Evolutionary conservation across 331 rosid species (phyloP).

Genomic region (Quercus phellos): DNA sequence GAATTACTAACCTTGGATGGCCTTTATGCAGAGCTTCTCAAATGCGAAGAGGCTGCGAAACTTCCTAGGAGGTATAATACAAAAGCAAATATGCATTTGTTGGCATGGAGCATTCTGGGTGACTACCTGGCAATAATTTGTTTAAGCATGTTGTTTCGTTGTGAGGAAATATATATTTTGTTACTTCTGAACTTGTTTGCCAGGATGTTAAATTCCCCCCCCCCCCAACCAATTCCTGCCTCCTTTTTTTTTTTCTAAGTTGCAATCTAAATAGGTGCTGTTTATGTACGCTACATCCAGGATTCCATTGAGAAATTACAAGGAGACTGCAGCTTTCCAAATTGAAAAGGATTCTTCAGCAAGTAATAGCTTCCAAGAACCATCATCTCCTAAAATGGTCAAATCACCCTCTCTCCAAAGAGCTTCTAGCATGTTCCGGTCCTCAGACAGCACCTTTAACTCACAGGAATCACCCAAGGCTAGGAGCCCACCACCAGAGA

Average conservation of each 20-base stretch:
- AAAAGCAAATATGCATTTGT: conserved; percentile 22
- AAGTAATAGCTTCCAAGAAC: conserved; percentile 78
- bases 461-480: conserved; percentile 77
- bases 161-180: background rate
- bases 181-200: background rate
- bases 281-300: conserved; percentile 32
- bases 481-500: conserved; percentile 82
- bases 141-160: background rate
- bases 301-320: conserved; percentile 91
- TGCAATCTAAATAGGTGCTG: conserved; percentile 3
- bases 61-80: conserved; percentile 86
- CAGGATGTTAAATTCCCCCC: background rate
- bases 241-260: background rate
- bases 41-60: conserved; percentile 94
- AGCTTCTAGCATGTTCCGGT: conserved; percentile 51
- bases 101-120: conserved; percentile 4
- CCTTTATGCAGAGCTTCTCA: conserved; percentile 91
- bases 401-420: conserved; percentile 97
- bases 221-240: background rate
- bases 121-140: conserved; percentile 4
- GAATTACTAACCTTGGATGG: conserved; percentile 74
- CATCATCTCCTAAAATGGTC: conserved; percentile 88
- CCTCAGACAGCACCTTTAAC: conserved; percentile 59
- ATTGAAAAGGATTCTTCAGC: conserved; percentile 94
- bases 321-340: conserved; percentile 85